phyloP scores from a whole-genome alignment of 139 green algal genomes.

The Haematococcus lacustris region DNA sequence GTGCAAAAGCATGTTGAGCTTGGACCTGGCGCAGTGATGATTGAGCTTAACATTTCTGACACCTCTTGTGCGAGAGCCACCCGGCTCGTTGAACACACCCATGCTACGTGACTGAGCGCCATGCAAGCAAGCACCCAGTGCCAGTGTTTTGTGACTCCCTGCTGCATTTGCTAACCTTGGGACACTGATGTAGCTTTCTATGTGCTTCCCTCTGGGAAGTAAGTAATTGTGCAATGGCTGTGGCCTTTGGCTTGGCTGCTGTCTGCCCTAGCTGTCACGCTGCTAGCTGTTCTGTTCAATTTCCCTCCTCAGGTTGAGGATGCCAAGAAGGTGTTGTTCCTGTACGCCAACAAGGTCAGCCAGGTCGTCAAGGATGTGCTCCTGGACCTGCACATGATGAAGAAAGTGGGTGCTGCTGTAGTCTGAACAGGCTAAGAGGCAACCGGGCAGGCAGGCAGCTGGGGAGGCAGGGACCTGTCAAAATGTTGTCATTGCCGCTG shows the following conservation, averaged over 20 bases:
- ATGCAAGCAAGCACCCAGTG: background rate
- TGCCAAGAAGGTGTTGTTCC: conserved; percentile 55
- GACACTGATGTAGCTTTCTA: background rate
- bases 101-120: conserved; percentile 16
- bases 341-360: conserved; percentile 65
- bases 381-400: conserved; percentile 73
- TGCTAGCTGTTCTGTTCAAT: background rate
- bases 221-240: background rate
- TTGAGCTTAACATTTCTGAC: conserved; percentile 22
- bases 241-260: background rate
- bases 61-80: conserved; percentile 19
- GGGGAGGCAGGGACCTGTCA: too few species aligned
- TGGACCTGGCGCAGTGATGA: conserved; percentile 6
- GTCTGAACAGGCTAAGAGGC: background rate
- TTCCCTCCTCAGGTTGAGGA: conserved; percentile 62
- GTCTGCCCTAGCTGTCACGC: background rate
- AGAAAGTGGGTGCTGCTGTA: conserved; percentile 39
- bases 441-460: too few species aligned
- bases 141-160: background rate
- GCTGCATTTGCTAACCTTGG: background rate
- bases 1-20: conserved; percentile 1
- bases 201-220: background rate
- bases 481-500: background rate
- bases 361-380: conserved; percentile 64
- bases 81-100: conserved; percentile 11